Evolutionary conservation across 768 basidiomycete genomes (phyloP).

Genomic region (Phlebiopsis flavidoalba): DNA sequence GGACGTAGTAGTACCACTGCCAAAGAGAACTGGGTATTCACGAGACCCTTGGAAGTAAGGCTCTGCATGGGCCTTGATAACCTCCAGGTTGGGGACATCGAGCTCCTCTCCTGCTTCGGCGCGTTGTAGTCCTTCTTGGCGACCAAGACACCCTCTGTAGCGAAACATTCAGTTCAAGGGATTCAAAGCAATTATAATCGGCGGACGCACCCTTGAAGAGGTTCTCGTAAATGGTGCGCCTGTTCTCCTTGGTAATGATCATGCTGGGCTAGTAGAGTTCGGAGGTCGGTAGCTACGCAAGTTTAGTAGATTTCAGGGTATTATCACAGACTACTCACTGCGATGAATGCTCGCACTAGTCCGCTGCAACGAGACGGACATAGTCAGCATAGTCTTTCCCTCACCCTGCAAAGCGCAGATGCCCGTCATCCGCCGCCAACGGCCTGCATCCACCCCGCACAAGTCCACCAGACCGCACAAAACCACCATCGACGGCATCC

Average conservation of each 20-base stretch:
- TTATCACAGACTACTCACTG: conserved; percentile 27
- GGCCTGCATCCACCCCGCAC: conserved; percentile 30
- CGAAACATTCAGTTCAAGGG: not conserved
- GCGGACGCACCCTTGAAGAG: conserved; percentile 97
- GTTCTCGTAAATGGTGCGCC: conserved; percentile 96
- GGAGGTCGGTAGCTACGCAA: conserved; percentile 27
- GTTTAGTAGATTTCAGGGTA: not conserved
- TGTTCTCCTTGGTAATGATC: conserved; percentile 96
- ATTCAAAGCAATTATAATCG: not conserved
- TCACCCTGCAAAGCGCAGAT: conserved; percentile 11
- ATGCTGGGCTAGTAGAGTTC: conserved; percentile 49
- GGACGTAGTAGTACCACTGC: conserved; percentile 98
- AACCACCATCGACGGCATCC: conserved; percentile 1
- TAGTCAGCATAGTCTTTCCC: conserved; percentile 18
- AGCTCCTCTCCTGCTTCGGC: conserved; percentile 92
- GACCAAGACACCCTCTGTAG: conserved; percentile 92
- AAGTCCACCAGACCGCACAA: conserved; percentile 8
- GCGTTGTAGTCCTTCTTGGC: conserved; percentile 99
- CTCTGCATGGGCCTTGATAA: conserved; percentile 71
- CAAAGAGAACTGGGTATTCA: conserved; percentile 99
- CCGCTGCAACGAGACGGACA: conserved; percentile 21
- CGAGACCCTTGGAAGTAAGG: conserved; percentile 69
- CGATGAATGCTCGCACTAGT: conserved; percentile 30
- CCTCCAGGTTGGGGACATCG: conserved; percentile 60
- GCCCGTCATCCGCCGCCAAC: conserved; percentile 24